Evolutionary conservation across 2,329 filamentous ascomycete species (phyloP).

Genomic region (Didymella glomerata): DNA sequence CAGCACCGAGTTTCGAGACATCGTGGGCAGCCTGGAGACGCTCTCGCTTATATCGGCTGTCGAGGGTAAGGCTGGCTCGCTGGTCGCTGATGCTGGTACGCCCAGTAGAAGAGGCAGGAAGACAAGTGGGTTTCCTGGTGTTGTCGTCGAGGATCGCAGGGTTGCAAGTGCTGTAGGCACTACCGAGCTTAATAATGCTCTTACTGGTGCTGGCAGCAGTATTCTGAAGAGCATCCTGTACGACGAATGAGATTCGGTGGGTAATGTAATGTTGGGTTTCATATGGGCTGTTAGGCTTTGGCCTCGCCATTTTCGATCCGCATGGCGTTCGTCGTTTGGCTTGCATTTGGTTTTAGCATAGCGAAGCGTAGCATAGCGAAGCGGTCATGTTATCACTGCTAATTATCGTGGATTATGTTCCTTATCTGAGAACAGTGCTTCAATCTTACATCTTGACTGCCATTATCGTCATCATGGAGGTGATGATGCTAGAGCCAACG

Average conservation of each 20-base stretch:
- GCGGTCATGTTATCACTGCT: background rate
- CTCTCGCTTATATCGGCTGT: slow-evolving; percentile 78
- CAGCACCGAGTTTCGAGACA: slow-evolving; percentile 91
- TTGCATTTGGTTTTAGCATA: slow-evolving; percentile 10
- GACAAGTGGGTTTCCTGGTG: slow-evolving; percentile 54
- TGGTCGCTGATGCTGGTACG: slow-evolving; percentile 67
- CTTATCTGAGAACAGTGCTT: background rate
- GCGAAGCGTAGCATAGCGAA: slow-evolving; percentile 21
- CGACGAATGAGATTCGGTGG: background rate
- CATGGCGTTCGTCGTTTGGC: slow-evolving; percentile 13
- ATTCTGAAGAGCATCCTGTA: slow-evolving; percentile 48
- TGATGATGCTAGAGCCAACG: background rate
- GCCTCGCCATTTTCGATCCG: slow-evolving; percentile 3
- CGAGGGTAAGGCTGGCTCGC: slow-evolving; percentile 75
- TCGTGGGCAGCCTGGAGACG: slow-evolving; percentile 88
- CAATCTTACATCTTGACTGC: background rate
- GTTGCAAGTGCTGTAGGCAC: slow-evolving; percentile 82
- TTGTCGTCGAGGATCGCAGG: slow-evolving; percentile 74
- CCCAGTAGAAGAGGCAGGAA: slow-evolving; percentile 72
- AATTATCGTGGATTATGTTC: background rate
- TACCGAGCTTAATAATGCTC: slow-evolving; percentile 76
- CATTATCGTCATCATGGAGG: background rate
- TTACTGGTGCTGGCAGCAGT: slow-evolving; percentile 62
- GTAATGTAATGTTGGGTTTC: background rate
- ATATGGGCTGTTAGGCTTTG: background rate